Evolutionary conservation across 306 rosid species (phyloP).

Genomic region (Cucumis hystrix): DNA sequence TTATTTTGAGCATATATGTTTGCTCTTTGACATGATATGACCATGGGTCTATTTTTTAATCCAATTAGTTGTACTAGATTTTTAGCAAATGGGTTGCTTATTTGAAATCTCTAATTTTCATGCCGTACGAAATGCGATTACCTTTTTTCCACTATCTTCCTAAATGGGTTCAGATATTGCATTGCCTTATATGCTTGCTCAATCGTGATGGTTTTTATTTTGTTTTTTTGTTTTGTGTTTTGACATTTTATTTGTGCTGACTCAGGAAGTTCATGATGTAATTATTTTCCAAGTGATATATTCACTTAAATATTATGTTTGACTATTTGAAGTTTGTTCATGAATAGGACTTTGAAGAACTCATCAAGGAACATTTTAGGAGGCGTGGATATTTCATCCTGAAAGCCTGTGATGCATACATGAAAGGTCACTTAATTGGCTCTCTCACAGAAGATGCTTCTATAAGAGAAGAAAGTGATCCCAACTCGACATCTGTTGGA

Average conservation of each 20-base stretch:
- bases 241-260: neutral
- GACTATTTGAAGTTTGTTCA: conserved; percentile 6
- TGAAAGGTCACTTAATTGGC: conserved; percentile 85
- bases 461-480: conserved; percentile 34
- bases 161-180: neutral
- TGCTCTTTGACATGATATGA: neutral
- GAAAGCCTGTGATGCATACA: conserved; percentile 88
- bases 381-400: conserved; percentile 81
- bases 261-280: neutral
- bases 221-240: neutral
- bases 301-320: neutral
- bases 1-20: neutral
- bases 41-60: neutral
- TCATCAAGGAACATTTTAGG: conserved; percentile 68
- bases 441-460: conserved; percentile 62
- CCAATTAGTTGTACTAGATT: neutral
- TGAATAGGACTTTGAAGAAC: conserved; percentile 70
- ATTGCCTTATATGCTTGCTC: neutral
- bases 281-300: neutral
- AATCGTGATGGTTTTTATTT: neutral
- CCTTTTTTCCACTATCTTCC: neutral
- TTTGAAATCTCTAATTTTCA: neutral
- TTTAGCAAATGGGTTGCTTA: neutral
- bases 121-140: neutral
- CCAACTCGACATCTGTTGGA: conserved; percentile 81